A percentile compares a stretch with the other conserved stretches of the same genome.
Evolutionary conservation across 345 rosid genomes (phyloP).

Genomic region (Melaleuca quinquenervia): DNA sequence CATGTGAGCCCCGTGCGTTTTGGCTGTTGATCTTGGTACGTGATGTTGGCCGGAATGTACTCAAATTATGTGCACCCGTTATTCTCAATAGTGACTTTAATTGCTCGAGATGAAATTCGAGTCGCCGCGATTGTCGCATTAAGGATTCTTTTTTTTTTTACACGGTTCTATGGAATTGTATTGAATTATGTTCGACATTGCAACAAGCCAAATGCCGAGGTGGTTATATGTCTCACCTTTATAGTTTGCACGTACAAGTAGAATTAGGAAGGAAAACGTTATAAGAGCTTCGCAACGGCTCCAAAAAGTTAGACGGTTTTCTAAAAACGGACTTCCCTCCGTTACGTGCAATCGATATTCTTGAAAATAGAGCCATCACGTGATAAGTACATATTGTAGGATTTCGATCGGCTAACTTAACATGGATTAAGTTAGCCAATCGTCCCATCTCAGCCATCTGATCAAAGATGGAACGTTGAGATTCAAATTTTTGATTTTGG

Average conservation of each 20-base stretch:
- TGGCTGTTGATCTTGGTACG: background rate
- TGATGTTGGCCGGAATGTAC: background rate
- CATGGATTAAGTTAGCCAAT: too few relatives aligned
- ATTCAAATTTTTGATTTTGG: too few relatives aligned
- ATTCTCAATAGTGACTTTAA: background rate
- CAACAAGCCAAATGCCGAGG: background rate
- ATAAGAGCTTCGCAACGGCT: rapidly evolving
- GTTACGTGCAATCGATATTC: rapidly evolving
- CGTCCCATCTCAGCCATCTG: too few relatives aligned
- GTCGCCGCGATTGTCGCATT: background rate
- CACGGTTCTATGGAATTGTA: background rate
- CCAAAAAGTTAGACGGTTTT: rapidly evolving
- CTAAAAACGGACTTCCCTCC: background rate
- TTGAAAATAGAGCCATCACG: background rate
- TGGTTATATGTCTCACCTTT: rapidly evolving
- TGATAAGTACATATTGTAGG: background rate
- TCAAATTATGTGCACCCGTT: too few relatives aligned
- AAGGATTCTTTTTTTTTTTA: background rate
- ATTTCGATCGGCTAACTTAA: too few relatives aligned
- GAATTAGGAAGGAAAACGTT: rapidly evolving
- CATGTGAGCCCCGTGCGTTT: background rate
- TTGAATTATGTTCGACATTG: too few relatives aligned
- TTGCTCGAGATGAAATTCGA: background rate
- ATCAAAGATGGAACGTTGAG: too few relatives aligned
- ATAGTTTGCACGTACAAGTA: background rate